Base-by-base conservation (phyloP, 1,139 yeast genomes). In the Protomyces inundatus region DNA sequence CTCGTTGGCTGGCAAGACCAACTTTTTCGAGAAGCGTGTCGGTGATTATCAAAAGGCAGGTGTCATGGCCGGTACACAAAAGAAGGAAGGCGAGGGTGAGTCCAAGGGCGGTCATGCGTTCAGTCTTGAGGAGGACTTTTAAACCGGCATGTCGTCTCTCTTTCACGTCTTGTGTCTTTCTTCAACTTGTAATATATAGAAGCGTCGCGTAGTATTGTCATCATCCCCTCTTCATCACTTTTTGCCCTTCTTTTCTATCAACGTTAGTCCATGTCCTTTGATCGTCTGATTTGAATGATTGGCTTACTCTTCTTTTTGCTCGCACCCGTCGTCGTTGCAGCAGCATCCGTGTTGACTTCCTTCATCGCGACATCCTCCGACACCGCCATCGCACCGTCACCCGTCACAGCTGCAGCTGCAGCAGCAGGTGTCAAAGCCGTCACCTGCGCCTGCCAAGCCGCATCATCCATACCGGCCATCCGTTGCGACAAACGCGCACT, bases 1-100 rank as follows among this genome's bases (percentile, higher is more conserved):
- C 73, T 90, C 98, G 33, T 84, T 93, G 72, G 95, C 97, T 66
- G 98, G 98, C 77, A 93, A 93, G 84, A 91, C 98, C 71, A 93
- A 93, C 81, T 93, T 95, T 84, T 93, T 93, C 75, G 99, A 93
- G 82, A 93, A 93, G 84, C 88, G 98, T 79, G 98, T 93, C 68
- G 88, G 96, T 67, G 99, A 95, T 78, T 95, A 95, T 80, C 97
- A 93, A 80, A 93, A 93, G 81, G 98, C 98, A 65, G 98, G 98
- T 80, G 98, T 93, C 73, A 93, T 93, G 95, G 90, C 87, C 65
- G 77, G 79, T 58, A 74, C 82, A 59, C 81, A 77, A 66, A 72
- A 77, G 58, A 76, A 74, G 65, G 72, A 74, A 54, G 77, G 73
- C 53, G 81, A 80, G 69, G 80, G 81, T 54, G 80, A 81, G 72